Percentiles rank a stretch among this genome's conserved stretches.
phyloP scores from a whole-genome alignment of 75 land plant species.

The Pinus tabuliformis region DNA sequence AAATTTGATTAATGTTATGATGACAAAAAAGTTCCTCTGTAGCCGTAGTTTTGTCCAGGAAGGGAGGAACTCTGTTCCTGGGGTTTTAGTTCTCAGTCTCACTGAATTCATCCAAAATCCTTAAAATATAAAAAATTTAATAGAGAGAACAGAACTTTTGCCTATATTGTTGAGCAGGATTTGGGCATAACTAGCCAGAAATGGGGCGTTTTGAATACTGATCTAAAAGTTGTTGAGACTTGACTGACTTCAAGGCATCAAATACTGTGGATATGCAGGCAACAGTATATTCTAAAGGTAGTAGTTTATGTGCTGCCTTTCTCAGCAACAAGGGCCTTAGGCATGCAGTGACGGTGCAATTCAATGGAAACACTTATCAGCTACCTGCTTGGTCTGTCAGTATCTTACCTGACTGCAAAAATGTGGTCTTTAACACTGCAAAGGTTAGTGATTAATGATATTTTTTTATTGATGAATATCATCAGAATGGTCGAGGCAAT shows the following conservation, averaged over 20 bases:
- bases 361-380: slow-evolving; percentile 27
- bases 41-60: no score
- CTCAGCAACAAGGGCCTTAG: slow-evolving; percentile 21
- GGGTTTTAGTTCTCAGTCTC: no score
- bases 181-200: no score
- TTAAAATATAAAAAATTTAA: no score
- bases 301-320: slow-evolving; percentile 32
- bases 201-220: no score
- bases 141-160: no score
- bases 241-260: not conserved
- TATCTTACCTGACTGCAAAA: slow-evolving; percentile 43
- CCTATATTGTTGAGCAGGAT: no score
- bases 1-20: no score
- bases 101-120: no score
- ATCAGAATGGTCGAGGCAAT: not conserved
- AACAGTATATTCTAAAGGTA: slow-evolving; percentile 9
- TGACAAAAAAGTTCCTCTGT: no score
- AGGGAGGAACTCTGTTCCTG: no score
- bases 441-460: slow-evolving; percentile 28
- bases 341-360: slow-evolving; percentile 19
- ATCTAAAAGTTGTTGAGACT: no score
- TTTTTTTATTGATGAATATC: not conserved
- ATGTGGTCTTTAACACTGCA: slow-evolving; percentile 47
- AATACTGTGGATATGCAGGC: slow-evolving; percentile 21
- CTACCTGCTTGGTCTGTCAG: slow-evolving; percentile 57